Percentiles rank a stretch among this genome's conserved stretches.
Conservation (phyloP, 768 basidiomycete genomes). For the Boletellus ananas region DNA sequence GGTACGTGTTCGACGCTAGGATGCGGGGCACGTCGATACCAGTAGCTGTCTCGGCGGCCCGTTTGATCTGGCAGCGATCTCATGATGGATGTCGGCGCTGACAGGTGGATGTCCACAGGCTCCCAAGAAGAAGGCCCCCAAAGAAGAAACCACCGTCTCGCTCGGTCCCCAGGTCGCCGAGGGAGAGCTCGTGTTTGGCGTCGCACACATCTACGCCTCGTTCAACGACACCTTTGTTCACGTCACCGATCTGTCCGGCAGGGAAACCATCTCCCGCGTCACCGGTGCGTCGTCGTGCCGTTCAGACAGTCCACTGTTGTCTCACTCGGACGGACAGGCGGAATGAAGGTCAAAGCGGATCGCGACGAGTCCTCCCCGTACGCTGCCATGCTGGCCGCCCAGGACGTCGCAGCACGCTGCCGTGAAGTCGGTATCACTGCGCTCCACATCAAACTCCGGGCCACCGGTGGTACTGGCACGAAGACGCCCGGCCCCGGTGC, state of each 20-base stretch:
- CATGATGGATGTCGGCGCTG: constrained; percentile 50
- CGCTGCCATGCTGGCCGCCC: constrained; percentile 97
- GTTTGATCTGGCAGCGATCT: background rate
- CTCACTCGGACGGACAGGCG: constrained; percentile 49
- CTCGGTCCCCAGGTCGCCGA: constrained; percentile 96
- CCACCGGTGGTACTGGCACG: constrained; percentile 96
- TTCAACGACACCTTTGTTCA: constrained; percentile 99
- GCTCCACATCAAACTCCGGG: constrained; percentile 98
- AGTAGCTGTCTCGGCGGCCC: background rate
- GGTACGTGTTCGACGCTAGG: constrained; percentile 29
- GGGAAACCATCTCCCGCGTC: constrained; percentile 98
- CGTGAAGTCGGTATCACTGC: constrained; percentile 98
- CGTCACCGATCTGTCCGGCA: constrained; percentile 96
- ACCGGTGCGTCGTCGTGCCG: constrained; percentile 58
- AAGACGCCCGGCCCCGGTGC: constrained; percentile 99
- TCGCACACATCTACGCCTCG: constrained; percentile 97
- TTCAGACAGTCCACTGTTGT: background rate
- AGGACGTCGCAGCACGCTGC: constrained; percentile 95
- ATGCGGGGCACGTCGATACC: background rate
- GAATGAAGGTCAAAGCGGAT: constrained; percentile 99
- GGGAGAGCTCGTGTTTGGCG: constrained; percentile 96
- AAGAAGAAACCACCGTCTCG: constrained; percentile 80
- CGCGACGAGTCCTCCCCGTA: constrained; percentile 98
- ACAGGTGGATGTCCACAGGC: constrained; percentile 60
- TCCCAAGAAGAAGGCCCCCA: constrained; percentile 79